Base-by-base conservation (phyloP, 805 yeast genomes). In the Candida nitratophila region DNA sequence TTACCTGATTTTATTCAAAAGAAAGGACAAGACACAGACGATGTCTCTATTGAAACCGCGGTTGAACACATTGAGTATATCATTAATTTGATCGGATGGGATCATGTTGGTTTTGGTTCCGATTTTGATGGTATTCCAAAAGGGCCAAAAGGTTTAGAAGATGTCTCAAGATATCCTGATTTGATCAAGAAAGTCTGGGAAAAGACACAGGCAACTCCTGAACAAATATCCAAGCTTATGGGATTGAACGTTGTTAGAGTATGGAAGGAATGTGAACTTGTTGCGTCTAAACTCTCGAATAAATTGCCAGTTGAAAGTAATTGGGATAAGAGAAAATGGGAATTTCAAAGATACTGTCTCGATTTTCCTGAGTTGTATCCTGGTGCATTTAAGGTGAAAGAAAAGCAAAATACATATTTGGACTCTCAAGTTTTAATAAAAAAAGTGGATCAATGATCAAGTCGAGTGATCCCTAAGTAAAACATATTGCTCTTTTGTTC, bases 91-190 rank as follows among this genome's bases (percentile, higher is more conserved):
- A 66, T 72, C 22, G 79, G 79, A 2, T 74, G 76, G 77, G 73
- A 70, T 22, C 72, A 70, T 50, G 76, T 74, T 37, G 78, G 78
- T 1, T 49, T 74, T 11, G 80, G 79, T 1, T 65, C 72, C 2
- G 80, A 74, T 53, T 74, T 72, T 50, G 79, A 75, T 50, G 79
- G 79, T n/a, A 74, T 73, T 36, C 70, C 70, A 4, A 52, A 52
- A 6, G 76, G 71, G 4, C 79, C 79, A 2, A 52, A 45, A 12
- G 79, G 77, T 0, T 54, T 75, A 24, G 79, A 74, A 49, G 79
- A 74, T 50, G 79, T 73, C 1, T 71, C 77, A n/a, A 74, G 74
- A 51, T 74, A 72, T 48, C 79, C 79, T 0, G 77, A 72, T 37
- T 57, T 75, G 40, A 76, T 55, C 69, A 53, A 72, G 41, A 64